These are phyloP conservation scores for Neurospora sp. DNA, from an alignment of 495 filamentous ascomycete genomes.

Conservation along the genomic window DNA sequence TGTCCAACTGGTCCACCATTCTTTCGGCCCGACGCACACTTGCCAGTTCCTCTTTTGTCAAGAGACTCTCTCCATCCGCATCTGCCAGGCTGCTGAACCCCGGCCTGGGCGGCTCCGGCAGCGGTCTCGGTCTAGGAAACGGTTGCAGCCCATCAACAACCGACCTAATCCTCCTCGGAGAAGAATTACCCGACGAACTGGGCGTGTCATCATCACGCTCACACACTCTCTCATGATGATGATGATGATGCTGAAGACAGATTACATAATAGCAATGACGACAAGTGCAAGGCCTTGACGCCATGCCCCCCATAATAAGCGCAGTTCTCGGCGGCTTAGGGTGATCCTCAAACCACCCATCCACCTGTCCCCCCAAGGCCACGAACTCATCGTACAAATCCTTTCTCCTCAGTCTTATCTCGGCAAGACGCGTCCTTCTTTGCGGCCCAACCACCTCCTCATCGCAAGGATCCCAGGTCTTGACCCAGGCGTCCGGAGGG, in stretches of 20 bases:
- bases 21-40: background rate
- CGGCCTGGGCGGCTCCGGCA: background rate
- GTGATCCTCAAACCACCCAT: background rate
- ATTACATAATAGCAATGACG: background rate
- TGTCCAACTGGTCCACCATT: background rate
- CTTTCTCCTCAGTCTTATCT: background rate
- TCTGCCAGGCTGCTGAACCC: background rate
- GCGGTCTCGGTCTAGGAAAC: background rate
- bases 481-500: background rate
- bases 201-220: background rate
- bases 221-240: background rate
- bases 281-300: background rate
- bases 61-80: background rate
- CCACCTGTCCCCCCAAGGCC: background rate
- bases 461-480: background rate
- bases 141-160: background rate
- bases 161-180: background rate
- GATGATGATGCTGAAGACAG: background rate
- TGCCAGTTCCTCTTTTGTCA: background rate
- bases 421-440: background rate
- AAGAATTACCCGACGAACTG: background rate
- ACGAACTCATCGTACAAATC: background rate
- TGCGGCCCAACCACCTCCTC: background rate
- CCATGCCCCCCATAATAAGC: background rate
- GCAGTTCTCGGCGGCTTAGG: background rate